These are phyloP conservation scores for Gliomastix tumulicola DNA, from an alignment of 2,329 filamentous ascomycete species.

Conservation along the genomic window DNA sequence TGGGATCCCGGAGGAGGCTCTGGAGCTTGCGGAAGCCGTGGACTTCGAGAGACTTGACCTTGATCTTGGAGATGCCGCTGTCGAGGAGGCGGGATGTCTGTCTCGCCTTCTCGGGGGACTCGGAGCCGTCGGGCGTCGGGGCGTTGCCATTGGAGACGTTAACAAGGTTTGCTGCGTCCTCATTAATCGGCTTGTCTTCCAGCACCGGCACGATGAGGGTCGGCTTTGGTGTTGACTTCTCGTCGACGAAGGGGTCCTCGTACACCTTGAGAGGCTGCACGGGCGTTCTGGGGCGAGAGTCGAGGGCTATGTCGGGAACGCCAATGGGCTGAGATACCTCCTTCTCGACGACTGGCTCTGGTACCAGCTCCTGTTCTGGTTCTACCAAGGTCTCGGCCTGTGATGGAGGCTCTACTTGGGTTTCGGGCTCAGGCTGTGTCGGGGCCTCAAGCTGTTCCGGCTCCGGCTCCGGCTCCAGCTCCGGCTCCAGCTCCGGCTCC, in stretches of 20 bases:
- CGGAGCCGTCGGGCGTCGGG: slow-evolving; percentile 6
- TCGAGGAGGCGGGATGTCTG: slow-evolving; percentile 59
- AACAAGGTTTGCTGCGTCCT: slow-evolving; percentile 33
- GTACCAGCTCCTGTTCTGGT: slow-evolving; percentile 2
- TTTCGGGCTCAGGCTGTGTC: slow-evolving; percentile 4
- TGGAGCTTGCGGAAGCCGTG: slow-evolving; percentile 77
- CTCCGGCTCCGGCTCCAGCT: slow-evolving; percentile 4
- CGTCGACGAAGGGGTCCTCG: slow-evolving; percentile 52
- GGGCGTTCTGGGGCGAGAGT: slow-evolving; percentile 14
- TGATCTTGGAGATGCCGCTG: slow-evolving; percentile 69
- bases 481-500: slow-evolving; percentile 8
- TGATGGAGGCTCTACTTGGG: slow-evolving; percentile 30
- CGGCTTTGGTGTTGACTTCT: slow-evolving; percentile 38
- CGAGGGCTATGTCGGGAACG: slow-evolving; percentile 5
- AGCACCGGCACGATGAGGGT: slow-evolving; percentile 42
- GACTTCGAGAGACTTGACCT: slow-evolving; percentile 65
- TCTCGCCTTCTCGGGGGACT: slow-evolving; percentile 44
- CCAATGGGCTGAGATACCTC: too few species aligned
- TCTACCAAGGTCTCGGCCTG: slow-evolving; percentile 5
- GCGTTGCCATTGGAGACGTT: slow-evolving; percentile 16
- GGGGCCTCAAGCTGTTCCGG: too few species aligned
- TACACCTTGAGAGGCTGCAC: slow-evolving; percentile 46
- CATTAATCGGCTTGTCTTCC: slow-evolving; percentile 54
- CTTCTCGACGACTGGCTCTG: slow-evolving; percentile 2
- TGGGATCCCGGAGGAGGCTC: slow-evolving; percentile 62